These are phyloP conservation scores for Cymodocea nodosa DNA, from an alignment of 116 monocot species.

Conservation along the genomic window DNA sequence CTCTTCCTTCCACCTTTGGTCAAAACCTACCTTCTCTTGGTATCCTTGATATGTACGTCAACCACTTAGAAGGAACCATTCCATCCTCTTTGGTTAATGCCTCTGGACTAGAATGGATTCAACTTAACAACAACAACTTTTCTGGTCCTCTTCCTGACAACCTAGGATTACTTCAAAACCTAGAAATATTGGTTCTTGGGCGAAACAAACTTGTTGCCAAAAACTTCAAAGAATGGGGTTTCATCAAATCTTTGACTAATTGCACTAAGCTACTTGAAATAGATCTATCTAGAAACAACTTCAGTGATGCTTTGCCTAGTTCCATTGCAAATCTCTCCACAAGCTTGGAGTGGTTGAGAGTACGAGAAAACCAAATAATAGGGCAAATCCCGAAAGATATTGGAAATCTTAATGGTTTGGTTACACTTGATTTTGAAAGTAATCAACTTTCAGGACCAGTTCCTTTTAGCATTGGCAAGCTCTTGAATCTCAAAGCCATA, in stretches of 20 bases:
- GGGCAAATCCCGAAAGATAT: constrained; percentile 40
- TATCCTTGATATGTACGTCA: not conserved
- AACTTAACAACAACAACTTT: too few species aligned
- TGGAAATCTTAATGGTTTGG: too few species aligned
- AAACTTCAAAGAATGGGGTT: constrained; percentile 29
- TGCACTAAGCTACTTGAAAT: constrained; percentile 15
- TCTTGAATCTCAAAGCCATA: constrained; percentile 12
- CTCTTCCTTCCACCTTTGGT: constrained; percentile 4
- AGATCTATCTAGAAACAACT: constrained; percentile 10
- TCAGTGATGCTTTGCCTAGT: constrained; percentile 11
- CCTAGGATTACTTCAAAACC: not conserved
- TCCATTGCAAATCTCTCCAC: constrained; percentile 35
- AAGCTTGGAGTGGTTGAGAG: constrained; percentile 6
- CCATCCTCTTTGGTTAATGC: not conserved
- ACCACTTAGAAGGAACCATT: constrained; percentile 1
- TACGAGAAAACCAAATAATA: constrained; percentile 22
- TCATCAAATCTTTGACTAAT: constrained; percentile 42
- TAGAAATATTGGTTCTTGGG: not conserved
- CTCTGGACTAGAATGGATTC: too few species aligned
- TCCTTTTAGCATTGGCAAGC: constrained; percentile 19
- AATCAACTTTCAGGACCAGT: constrained; percentile 22
- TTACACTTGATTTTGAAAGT: constrained; percentile 2
- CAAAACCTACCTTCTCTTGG: not conserved
- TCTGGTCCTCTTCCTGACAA: constrained; percentile 11
- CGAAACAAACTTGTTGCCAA: constrained; percentile 24